These are phyloP conservation scores for Blastocystis sp. DNA, from an alignment of 352 stramenopile genomes.

Conservation along the genomic window DNA sequence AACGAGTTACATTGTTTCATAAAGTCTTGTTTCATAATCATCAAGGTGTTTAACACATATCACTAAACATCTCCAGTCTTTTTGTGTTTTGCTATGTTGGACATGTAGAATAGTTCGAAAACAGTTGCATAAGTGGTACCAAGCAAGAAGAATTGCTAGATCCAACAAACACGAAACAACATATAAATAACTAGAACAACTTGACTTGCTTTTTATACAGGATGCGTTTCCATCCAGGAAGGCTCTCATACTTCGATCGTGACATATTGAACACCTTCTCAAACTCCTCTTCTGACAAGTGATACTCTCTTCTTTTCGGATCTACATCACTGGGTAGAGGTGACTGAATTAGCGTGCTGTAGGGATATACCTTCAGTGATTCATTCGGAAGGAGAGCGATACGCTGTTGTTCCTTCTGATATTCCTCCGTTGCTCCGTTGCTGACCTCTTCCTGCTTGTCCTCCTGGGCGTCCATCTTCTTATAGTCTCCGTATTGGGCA, in stretches of 20 bases:
- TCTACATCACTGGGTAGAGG: slow-evolving; percentile 26
- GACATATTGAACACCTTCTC: slow-evolving; percentile 45
- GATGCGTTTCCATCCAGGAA: slow-evolving; percentile 53
- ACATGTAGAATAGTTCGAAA: background rate
- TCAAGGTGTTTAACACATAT: background rate
- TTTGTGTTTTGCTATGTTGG: background rate
- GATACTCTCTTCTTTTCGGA: slow-evolving; percentile 33
- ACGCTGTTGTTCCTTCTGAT: background rate
- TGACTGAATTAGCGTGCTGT: background rate
- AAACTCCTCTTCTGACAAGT: slow-evolving; percentile 55
- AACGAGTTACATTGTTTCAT: background rate
- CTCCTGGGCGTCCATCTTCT: background rate
- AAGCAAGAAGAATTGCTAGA: background rate
- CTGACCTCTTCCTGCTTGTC: background rate
- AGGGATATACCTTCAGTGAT: background rate
- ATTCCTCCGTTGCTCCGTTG: background rate
- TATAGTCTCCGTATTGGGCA: slow-evolving; percentile 19
- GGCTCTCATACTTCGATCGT: slow-evolving; percentile 2
- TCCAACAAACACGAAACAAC: background rate
- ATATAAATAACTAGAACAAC: slow-evolving; percentile 27
- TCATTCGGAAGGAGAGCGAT: background rate
- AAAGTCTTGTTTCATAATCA: background rate
- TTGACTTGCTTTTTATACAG: background rate
- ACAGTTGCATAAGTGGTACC: background rate
- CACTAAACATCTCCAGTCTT: background rate